Evolutionary conservation across 345 rosid genomes (phyloP), one percentile per base, ranked within the genome.

Genomic region (Pistacia atlantica): DNA sequence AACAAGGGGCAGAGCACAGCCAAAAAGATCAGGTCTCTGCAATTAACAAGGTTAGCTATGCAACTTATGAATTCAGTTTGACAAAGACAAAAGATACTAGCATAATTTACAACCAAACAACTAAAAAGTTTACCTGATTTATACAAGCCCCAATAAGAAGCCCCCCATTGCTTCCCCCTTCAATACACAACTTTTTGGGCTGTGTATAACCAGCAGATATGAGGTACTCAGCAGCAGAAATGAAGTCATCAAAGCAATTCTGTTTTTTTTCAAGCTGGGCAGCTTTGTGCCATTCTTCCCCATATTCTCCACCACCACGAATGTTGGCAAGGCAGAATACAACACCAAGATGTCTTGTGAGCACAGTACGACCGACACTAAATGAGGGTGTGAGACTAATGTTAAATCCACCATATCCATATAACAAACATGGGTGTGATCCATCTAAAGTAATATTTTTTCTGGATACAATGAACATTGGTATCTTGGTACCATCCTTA

Each of bases 221-320:
- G 25, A 96, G 87, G 81, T 90, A 88, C 72, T 96, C 92, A 16
- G 94, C 88, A 46, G 88, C 90, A 62, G 91, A 87, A 77, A 93
- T 91, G 85, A 96, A 96, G 81, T 96, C 97, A 83, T 93, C 95
- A 64, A 96, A 90, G 86, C 93, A 90, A 66, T 91, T 96, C 80
- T 96, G 99, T 79, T 96, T 96, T 65, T 84, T 88, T 1, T 83
- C 84, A 60, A 96, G 91, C 5, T 98, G 79, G 0, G 97, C 99
- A 49, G 93, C 90, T 81, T 91, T 92, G 75, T 96, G 97, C 99
- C 99, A 93, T 79, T 92, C 95, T 86, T 93, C 97, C 56, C 98
- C 99, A 65, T 96, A 93, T 83, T 93, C 99, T 72, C 98, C 99
- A 46, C 99, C 99, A 46, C 99, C 99, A 28, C 98, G 98, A 20